Evolutionary conservation across 495 filamentous ascomycete genomes (phyloP).

Genomic region (Apiosordaria backusii): DNA sequence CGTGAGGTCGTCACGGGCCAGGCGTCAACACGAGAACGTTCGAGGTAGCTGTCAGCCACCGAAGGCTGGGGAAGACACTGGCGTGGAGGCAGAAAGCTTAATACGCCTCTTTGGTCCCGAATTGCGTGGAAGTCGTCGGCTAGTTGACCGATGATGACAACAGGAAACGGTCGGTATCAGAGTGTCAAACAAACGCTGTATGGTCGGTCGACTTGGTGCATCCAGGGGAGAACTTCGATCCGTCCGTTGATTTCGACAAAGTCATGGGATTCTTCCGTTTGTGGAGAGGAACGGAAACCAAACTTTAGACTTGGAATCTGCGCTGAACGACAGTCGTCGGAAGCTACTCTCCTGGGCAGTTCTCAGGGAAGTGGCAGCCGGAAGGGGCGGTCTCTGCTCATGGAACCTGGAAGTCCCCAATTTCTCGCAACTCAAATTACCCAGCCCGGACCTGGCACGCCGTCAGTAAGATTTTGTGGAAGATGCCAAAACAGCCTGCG

Average conservation of each 20-base stretch:
- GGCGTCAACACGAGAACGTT: neutral
- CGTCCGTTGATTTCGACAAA: neutral
- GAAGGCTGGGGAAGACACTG: neutral
- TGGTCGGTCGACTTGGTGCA: neutral
- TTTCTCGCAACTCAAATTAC: neutral
- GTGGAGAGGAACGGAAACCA: neutral
- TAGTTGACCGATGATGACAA: neutral
- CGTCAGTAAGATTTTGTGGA: neutral
- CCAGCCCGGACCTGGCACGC: neutral
- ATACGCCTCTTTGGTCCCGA: neutral
- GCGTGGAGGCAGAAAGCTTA: neutral
- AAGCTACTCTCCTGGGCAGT: neutral
- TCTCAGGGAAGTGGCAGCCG: neutral
- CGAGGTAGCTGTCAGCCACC: neutral
- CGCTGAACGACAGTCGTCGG: neutral
- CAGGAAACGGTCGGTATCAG: neutral
- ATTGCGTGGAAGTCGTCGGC: neutral
- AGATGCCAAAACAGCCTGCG: neutral
- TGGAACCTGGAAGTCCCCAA: neutral
- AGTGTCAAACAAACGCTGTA: neutral
- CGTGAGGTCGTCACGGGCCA: neutral
- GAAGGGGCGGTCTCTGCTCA: neutral
- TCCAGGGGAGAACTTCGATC: neutral
- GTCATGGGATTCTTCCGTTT: neutral
- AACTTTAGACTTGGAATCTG: neutral